Evolutionary conservation across 2,329 filamentous ascomycete genomes (phyloP).

Genomic region (Claviceps sp.): DNA sequence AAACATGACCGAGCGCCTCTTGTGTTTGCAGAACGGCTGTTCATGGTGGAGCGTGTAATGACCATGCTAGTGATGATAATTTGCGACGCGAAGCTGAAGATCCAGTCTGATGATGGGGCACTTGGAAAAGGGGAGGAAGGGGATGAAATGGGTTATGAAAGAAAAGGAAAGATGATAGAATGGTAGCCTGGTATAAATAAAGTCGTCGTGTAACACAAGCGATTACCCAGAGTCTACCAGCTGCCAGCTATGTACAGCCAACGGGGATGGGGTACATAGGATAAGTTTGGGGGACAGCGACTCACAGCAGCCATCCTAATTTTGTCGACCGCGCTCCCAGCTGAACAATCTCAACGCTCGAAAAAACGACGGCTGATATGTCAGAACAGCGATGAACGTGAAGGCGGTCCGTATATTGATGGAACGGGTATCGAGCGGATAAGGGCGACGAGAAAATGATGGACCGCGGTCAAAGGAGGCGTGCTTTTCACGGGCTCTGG

Average conservation of each 20-base stretch:
- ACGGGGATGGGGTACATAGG: slow-evolving; percentile 4
- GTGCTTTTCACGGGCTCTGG: slow-evolving; percentile 20
- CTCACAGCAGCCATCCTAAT: slow-evolving; percentile 32
- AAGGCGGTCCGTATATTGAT: slow-evolving; percentile 11
- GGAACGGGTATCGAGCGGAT: slow-evolving; percentile 21
- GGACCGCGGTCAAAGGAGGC: slow-evolving; percentile 16
- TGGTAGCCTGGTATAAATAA: too few relatives aligned
- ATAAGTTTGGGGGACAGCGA: slow-evolving; percentile 9
- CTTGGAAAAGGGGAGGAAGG: slow-evolving; percentile 4
- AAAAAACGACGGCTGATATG: slow-evolving; percentile 1
- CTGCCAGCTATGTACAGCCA: slow-evolving; percentile 3
- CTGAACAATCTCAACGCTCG: slow-evolving; percentile 3
- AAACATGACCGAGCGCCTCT: background rate
- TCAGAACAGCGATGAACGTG: background rate
- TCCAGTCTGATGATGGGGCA: background rate
- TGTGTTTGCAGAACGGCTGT: background rate
- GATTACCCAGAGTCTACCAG: slow-evolving; percentile 4
- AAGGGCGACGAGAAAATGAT: slow-evolving; percentile 14
- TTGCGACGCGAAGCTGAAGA: slow-evolving; percentile 1
- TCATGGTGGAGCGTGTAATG: slow-evolving; percentile 3
- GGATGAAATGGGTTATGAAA: background rate
- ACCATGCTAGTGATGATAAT: background rate
- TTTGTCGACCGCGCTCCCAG: slow-evolving; percentile 13
- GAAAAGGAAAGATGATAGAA: slow-evolving; percentile 7
- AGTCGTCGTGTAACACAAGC: background rate